Evolutionary conservation across 2,329 filamentous ascomycete species (phyloP).

Genomic region (Hymenoscyphus linearis): DNA sequence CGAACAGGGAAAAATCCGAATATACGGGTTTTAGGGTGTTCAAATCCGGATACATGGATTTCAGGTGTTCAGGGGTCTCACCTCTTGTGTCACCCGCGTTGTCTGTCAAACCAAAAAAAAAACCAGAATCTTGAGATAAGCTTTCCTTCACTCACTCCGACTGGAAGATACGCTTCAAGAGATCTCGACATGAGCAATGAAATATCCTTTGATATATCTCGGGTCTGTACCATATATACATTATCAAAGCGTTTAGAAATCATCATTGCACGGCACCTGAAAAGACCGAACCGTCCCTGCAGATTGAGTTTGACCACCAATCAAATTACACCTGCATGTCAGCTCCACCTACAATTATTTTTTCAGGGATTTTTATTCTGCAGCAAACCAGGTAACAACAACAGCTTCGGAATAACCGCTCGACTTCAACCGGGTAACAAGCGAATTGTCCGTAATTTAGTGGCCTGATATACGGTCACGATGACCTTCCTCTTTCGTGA

Average conservation of each 20-base stretch:
- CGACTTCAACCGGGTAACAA: not conserved
- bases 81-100: slow-evolving; percentile 1
- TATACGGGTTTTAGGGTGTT: not conserved
- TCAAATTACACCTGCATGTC: not conserved
- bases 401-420: not conserved
- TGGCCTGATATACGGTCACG: no score
- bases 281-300: not conserved
- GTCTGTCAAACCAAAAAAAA: not conserved
- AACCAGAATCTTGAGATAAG: not conserved
- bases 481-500: no score
- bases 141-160: not conserved
- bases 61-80: not conserved
- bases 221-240: not conserved
- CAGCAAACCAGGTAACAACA: not conserved
- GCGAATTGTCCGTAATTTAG: no score
- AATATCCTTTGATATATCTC: not conserved
- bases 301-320: not conserved
- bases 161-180: not conserved
- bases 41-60: not conserved
- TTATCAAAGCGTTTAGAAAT: not conserved
- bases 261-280: not conserved
- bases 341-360: not conserved
- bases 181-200: not conserved
- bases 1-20: not conserved
- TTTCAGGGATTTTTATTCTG: not conserved